Evolutionary conservation across 192 early-diverging fungal genomes (phyloP).

Genomic region (Coemansia umbellata): DNA sequence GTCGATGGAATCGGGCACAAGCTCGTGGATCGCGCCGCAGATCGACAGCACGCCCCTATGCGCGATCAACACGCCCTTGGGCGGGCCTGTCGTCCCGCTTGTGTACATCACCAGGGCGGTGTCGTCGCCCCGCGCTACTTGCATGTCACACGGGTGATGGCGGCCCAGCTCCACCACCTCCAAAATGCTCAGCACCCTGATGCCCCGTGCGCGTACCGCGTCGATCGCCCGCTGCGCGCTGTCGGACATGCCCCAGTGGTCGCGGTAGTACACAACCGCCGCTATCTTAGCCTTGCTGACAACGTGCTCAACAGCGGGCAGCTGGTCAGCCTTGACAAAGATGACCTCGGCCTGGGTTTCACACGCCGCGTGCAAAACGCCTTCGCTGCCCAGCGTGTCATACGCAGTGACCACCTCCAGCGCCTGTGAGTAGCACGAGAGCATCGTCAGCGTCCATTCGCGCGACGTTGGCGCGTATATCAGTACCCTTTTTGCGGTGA

Average conservation of each 20-base stretch:
- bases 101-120: constrained; percentile 88
- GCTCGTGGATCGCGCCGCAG: constrained; percentile 50
- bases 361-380: constrained; percentile 79
- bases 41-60: constrained; percentile 79
- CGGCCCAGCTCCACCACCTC: constrained; percentile 64
- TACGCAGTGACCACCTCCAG: constrained; percentile 80
- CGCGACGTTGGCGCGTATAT: constrained; percentile 67
- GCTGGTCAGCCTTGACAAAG: constrained; percentile 55
- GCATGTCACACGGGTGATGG: constrained; percentile 58
- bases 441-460: constrained; percentile 45
- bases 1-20: constrained; percentile 41
- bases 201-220: constrained; percentile 26
- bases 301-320: constrained; percentile 28
- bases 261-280: constrained; percentile 55
- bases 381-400: constrained; percentile 80
- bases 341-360: constrained; percentile 69
- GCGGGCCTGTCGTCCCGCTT: constrained; percentile 86
- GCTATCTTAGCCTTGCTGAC: constrained; percentile 29
- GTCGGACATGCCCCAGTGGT: constrained; percentile 26
- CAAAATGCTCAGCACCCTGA: constrained; percentile 59
- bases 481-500: constrained; percentile 55
- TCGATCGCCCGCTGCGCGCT: constrained; percentile 52
- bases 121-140: constrained; percentile 68
- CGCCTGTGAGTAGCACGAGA: constrained; percentile 60
- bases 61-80: constrained; percentile 86